A percentile compares a stretch with the other conserved stretches of the same genome.
Evolutionary conservation across 192 early-diverging fungal species (phyloP).

Genomic region (Dissophora globulifera): DNA sequence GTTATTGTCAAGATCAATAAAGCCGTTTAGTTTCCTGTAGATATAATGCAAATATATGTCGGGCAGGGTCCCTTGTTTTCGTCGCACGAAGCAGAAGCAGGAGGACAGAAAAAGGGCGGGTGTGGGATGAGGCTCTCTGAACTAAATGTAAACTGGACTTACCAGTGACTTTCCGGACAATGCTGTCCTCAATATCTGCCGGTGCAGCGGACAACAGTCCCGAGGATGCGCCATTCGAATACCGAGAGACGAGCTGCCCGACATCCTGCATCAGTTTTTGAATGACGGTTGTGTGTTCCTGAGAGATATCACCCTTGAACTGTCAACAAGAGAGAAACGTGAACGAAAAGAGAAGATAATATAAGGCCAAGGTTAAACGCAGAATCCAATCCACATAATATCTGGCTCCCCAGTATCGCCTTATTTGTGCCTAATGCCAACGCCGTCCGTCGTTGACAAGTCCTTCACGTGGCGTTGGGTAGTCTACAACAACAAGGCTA

Average conservation of each 20-base stretch:
- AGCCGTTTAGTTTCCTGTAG: not conserved
- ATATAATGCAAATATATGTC: not conserved
- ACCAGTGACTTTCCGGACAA: conserved; percentile 50
- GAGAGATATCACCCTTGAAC: conserved; percentile 31
- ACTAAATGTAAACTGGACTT: no score
- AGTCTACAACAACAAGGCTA: no score
- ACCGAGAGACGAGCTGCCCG: conserved; percentile 46
- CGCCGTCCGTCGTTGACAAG: no score
- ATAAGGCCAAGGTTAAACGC: no score
- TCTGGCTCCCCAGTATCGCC: no score
- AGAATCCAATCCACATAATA: no score
- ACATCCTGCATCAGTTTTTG: conserved; percentile 54
- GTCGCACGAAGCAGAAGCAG: no score
- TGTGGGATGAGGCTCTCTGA: no score
- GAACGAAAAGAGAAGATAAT: conserved; percentile 1
- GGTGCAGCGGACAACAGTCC: conserved; percentile 12
- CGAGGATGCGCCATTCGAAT: conserved; percentile 4
- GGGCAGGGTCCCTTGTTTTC: no score
- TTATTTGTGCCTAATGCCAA: no score
- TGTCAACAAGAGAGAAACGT: not conserved
- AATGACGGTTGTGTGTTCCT: conserved; percentile 38
- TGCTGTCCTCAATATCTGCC: conserved; percentile 31
- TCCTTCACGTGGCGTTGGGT: no score
- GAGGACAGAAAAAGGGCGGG: no score
- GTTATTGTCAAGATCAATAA: not conserved